Base-by-base conservation (phyloP, 805 yeast genomes). In the Metschnikowia shivogae region DNA sequence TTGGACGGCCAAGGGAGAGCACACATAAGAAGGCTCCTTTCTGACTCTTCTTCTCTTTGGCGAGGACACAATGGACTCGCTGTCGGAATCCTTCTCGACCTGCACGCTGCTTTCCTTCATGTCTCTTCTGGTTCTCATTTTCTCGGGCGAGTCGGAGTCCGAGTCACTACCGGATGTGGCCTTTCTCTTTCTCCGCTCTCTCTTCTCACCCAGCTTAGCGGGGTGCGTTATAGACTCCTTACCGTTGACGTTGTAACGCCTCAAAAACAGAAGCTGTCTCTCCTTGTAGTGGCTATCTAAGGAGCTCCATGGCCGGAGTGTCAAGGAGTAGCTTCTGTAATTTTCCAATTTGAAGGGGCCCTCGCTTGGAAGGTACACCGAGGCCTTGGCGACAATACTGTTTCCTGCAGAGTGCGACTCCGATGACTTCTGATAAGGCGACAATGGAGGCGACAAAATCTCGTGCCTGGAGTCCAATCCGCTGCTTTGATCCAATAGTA, bases 121-220 rank as follows among this genome's bases (percentile, higher is more conserved):
- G 30, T 73, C 63, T 56, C 84, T 73, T 65, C 86, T 76, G 1
- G 86, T 81, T 66, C 85, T 74, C 31, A 81, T 76, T 56, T 77
- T 73, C 43, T 78, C 82, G 12, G 57, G 34, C 7, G 58, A 59
- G 36, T 67, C 68, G 19, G 68, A 59, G 37, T 63, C 65, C 33
- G 72, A 71, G 43, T 63, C 65, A 19, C 64, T 60, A 44, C 59
- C 59, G 37, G 53, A 50, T 30, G 53, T 38, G 6, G 44, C 45
- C 19, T 40, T 44, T 39, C 49, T 53, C 53, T 34, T 48, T 49
- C 37, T 50, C 46, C 57, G 55, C 59, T 60, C 56, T n/a, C 43
- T 51, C 34, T 36, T 44, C 43, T 49, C 51, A 4, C 46, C 31
- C 42, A 43, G 39, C 35, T 44, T 44, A 36, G 41, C 26, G 29